phyloP scores from a whole-genome alignment of 2,329 filamentous ascomycete species.

The Neopestalotiopsis sp. region DNA sequence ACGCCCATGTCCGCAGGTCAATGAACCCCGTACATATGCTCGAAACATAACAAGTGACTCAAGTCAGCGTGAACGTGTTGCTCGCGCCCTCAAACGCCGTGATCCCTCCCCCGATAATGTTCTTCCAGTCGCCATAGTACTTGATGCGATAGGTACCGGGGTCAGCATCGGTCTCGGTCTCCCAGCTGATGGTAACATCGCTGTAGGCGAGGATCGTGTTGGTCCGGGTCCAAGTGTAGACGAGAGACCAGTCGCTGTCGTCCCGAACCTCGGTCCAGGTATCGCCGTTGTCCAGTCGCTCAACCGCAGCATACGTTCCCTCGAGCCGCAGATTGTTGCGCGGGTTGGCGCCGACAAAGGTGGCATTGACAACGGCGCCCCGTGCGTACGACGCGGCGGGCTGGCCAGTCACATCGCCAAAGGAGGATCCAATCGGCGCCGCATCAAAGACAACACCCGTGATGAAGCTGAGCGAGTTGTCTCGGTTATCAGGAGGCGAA shows the following conservation, averaged over 20 bases:
- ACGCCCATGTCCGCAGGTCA: neutral
- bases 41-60: neutral
- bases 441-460: conserved; percentile 78
- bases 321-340: conserved; percentile 85
- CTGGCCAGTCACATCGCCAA: conserved; percentile 70
- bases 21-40: no score
- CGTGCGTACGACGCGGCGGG: conserved; percentile 58
- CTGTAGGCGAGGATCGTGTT: conserved; percentile 75
- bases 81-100: conserved; percentile 73
- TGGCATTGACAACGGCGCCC: conserved; percentile 68
- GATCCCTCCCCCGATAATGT: conserved; percentile 62
- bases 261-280: conserved; percentile 72
- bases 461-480: conserved; percentile 80
- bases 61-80: conserved; percentile 53
- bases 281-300: conserved; percentile 55
- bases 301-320: conserved; percentile 78
- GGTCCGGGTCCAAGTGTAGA: conserved; percentile 80
- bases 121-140: conserved; percentile 87
- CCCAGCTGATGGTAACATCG: conserved; percentile 81
- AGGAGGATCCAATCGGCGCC: conserved; percentile 67
- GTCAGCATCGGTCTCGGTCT: conserved; percentile 66
- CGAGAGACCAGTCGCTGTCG: conserved; percentile 83
- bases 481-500: conserved; percentile 78
- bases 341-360: conserved; percentile 87
- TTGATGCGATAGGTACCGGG: conserved; percentile 76